Evolutionary conservation across 208 protist genomes (phyloP).

Genomic region (Endotrypanum monterogeii): DNA sequence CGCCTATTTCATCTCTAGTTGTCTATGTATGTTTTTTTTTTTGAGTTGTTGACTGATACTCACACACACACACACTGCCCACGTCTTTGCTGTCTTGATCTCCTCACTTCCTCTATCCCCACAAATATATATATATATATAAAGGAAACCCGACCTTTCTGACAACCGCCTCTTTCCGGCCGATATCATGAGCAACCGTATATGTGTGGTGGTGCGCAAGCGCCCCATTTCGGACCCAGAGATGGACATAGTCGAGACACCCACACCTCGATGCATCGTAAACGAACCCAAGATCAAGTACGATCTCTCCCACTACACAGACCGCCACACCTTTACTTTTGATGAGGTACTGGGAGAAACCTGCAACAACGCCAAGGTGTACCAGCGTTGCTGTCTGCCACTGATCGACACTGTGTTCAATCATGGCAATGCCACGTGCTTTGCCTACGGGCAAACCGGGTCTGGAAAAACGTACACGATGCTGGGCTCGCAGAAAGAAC

Average conservation of each 20-base stretch:
- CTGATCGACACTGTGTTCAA: conserved; percentile 97
- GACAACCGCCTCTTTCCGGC: not conserved
- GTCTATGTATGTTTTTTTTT: too few relatives aligned
- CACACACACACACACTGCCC: not conserved
- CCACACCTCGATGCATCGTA: conserved; percentile 73
- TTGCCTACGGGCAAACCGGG: conserved; percentile 98
- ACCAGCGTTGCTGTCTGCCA: conserved; percentile 91
- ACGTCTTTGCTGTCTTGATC: too few relatives aligned
- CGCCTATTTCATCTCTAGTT: too few relatives aligned
- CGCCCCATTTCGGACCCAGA: conserved; percentile 70
- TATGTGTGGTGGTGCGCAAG: conserved; percentile 93
- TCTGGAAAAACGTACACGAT: conserved; percentile 95
- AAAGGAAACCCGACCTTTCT: too few relatives aligned
- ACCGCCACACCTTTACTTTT: conserved; percentile 96
- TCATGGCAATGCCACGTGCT: conserved; percentile 96
- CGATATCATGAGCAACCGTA: conserved; percentile 68
- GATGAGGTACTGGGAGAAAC: conserved; percentile 95
- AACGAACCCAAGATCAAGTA: conserved; percentile 95
- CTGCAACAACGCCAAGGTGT: conserved; percentile 92
- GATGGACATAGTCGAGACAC: conserved; percentile 87
- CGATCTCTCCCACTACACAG: conserved; percentile 96
- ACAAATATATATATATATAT: too few relatives aligned
- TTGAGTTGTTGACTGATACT: too few relatives aligned
- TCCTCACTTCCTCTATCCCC: not conserved
- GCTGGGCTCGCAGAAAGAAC: conserved; percentile 84